Evolutionary conservation across 108 stramenopile genomes (phyloP).

Genomic region (Stephanodiscus triporus): DNA sequence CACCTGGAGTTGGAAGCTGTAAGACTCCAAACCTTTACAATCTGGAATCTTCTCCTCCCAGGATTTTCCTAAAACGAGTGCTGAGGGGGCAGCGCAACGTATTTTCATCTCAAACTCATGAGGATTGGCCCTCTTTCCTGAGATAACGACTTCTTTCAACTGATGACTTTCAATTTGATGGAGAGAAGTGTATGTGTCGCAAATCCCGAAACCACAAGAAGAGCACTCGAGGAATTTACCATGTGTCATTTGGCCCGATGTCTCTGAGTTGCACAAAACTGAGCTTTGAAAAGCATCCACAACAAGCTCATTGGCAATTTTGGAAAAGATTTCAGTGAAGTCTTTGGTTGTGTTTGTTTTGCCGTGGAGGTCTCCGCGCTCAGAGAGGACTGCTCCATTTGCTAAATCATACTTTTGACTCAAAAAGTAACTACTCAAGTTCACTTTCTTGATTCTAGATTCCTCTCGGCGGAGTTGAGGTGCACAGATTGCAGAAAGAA

Average conservation of each 20-base stretch:
- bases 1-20: constrained; percentile 53
- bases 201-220: constrained; percentile 49
- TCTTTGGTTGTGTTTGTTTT: constrained; percentile 7
- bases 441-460: constrained; percentile 23
- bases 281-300: constrained; percentile 30
- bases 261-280: constrained; percentile 49
- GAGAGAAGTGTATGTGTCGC: constrained; percentile 40
- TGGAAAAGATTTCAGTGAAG: constrained; percentile 24
- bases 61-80: constrained; percentile 34
- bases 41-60: constrained; percentile 42
- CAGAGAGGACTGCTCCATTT: constrained; percentile 39
- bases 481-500: constrained; percentile 61
- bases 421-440: constrained; percentile 28
- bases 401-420: constrained; percentile 50
- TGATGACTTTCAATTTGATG: constrained; percentile 47
- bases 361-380: constrained; percentile 46
- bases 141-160: constrained; percentile 33
- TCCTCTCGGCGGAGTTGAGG: constrained; percentile 56
- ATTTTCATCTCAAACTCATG: constrained; percentile 52
- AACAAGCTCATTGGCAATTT: constrained; percentile 25
- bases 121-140: constrained; percentile 33
- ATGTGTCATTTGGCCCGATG: constrained; percentile 42
- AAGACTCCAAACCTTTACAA: constrained; percentile 45
- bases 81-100: constrained; percentile 39
- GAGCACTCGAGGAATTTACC: constrained; percentile 50